phyloP scores from a whole-genome alignment of 139 green algal genomes.

The Chloropicon primus region DNA sequence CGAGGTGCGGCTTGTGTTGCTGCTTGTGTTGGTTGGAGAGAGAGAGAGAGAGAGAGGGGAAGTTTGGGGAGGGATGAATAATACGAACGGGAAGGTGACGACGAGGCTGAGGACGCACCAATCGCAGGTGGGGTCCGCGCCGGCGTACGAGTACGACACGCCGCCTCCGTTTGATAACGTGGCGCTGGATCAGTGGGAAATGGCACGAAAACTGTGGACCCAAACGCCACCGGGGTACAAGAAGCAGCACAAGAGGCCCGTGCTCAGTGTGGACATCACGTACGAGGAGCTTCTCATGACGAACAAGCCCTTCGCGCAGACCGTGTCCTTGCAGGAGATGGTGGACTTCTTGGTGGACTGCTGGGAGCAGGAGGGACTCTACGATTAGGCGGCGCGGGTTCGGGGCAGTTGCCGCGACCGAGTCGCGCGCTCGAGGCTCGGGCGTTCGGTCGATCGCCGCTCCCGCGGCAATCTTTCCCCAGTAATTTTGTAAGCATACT shows the following conservation, averaged over 20 bases:
- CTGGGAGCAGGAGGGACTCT: constrained; percentile 29
- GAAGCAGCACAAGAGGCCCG: neutral
- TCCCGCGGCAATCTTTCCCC: no score
- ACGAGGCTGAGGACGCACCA: neutral
- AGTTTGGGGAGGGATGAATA: no score
- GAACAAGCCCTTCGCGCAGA: constrained; percentile 14
- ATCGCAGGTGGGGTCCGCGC: neutral
- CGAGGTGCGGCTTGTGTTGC: no score
- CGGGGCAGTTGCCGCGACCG: no score
- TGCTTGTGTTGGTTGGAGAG: no score
- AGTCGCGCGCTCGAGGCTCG: no score
- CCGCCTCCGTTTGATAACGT: neutral
- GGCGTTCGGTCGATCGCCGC: no score
- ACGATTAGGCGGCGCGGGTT: constrained; percentile 6
- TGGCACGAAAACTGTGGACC: neutral
- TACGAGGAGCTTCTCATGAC: constrained; percentile 24
- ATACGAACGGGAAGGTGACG: no score
- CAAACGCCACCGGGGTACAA: neutral
- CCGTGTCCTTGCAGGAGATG: constrained; percentile 25
- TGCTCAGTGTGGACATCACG: constrained; percentile 16
- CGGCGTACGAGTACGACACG: neutral
- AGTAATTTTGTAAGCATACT: no score
- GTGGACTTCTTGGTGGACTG: constrained; percentile 27
- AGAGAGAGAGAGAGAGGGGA: no score
- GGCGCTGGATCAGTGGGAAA: neutral